Base-by-base conservation (phyloP, 306 rosid species). In the Inga laurina region DNA sequence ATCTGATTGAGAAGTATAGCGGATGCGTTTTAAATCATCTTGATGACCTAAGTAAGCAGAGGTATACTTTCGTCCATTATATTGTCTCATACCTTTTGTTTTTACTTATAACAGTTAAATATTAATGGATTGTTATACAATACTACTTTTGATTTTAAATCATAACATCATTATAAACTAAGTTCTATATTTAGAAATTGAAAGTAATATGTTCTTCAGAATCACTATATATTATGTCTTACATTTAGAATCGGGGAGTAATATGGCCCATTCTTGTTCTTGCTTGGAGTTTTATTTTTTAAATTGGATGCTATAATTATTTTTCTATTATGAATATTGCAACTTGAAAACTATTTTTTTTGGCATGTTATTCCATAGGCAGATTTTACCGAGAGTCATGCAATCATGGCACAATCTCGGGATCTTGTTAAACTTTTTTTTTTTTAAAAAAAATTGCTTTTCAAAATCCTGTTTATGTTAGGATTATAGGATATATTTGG, bases 41-140 rank as follows among this genome's bases (percentile, higher is more conserved):
- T 45, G 81, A 91, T 79, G 90, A 81, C 48, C 69, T 96, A 83
- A 81, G 74, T 3, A 89, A 88, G 67, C 93, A 90, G 72, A 92
- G 86, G 99, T 92, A 83, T 80, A 48, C 72, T 70, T 14, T 16
- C n/a, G 0, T 65, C 41, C 4, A 30, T 27, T 27, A 27, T 27
- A 27, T 51, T 16, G 21, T 5, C 18, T 52, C 22, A 52, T 18
- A 16, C 59, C 21, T 32, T 22, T 8, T 4, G 22, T 8, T 2
- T 64, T 64, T 7, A 18, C 44, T 45, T 44, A 44, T 44, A 44
- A 5, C 8, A 37, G 41, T 37, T 35, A 35, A 4, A 5, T 35
- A 35, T 35, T 35, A 4, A 35, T 35, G 39, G 39, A 35, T 35
- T 35, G 39, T 35, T 37, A 5, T 0, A 37, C 1, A 37, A 37